Percentiles rank a stretch among this genome's conserved stretches.
phyloP scores from a whole-genome alignment of 2,329 filamentous ascomycete species.

The Epichloe typhina region DNA sequence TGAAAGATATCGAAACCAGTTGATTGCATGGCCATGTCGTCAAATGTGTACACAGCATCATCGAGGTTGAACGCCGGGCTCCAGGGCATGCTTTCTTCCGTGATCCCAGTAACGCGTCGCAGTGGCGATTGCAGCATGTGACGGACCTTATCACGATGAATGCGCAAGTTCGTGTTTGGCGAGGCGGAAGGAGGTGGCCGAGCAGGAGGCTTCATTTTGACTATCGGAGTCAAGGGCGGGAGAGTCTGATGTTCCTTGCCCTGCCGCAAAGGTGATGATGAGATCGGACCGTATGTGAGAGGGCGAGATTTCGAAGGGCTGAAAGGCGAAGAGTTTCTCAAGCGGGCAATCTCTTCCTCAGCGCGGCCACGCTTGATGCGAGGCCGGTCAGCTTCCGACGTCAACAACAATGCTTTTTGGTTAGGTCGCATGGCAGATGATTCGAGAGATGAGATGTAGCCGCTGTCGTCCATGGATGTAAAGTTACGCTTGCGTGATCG shows the following conservation, averaged over 20 bases:
- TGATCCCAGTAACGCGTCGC: conserved; percentile 28
- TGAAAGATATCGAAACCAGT: conserved; percentile 52
- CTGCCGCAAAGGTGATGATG: conserved; percentile 56
- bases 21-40: conserved; percentile 36
- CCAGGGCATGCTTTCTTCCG: conserved; percentile 41
- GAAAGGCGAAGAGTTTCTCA: conserved; percentile 84
- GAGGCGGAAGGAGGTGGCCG: conserved; percentile 61
- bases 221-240: conserved; percentile 68
- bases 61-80: conserved; percentile 56
- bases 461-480: conserved; percentile 75
- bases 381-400: conserved; percentile 68
- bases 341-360: conserved; percentile 87
- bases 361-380: conserved; percentile 79
- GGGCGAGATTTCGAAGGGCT: conserved; percentile 66
- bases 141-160: conserved; percentile 74
- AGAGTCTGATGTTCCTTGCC: conserved; percentile 46
- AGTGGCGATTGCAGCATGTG: conserved; percentile 70
- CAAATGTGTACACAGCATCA: conserved; percentile 35
- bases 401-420: conserved; percentile 49
- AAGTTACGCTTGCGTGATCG: conserved; percentile 65
- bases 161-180: conserved; percentile 80
- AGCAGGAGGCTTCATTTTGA: conserved; percentile 58
- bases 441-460: conserved; percentile 91
- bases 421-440: conserved; percentile 73
- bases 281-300: conserved; percentile 37